Base-by-base conservation (phyloP, 495 filamentous ascomycete species). In the Daldinia concentrica region DNA sequence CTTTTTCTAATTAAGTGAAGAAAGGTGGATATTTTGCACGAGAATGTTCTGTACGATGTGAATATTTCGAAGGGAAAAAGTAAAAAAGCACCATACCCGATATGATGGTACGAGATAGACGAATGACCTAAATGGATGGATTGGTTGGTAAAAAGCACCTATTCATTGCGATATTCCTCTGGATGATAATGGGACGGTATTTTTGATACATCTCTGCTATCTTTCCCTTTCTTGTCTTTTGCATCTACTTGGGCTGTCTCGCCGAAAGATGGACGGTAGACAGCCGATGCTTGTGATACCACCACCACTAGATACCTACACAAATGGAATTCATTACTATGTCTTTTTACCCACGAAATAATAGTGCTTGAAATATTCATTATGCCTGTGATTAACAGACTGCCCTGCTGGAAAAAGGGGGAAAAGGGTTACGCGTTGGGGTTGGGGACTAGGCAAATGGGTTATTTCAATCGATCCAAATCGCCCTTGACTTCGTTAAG, bases 401-500 rank as follows among this genome's bases (percentile, higher is more conserved):
- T 9, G 14, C 30, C 24, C 34, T 36, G 34, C 9, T 41, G 15
- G 30, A 19, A 48, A 9, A 24, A 12, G 0, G 3, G 8, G 17
- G 8, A 17, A 2, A 3, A 41, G 1, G 1, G 17, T 9, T 4
- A 19, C 43, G 43, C 17, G 8, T 19, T 11, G 17, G 3, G 17
- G 7, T 48, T 19, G 6, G n/a, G 27, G 29, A 36, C 5, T 41
- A 17, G 24, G 8, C 71, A 67, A 76, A 34, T 50, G 14, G 22
- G 4, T 64, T 71, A 74, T 26, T 74, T 77, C 73, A 91, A 74
- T 43, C 86, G 79, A 68, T 86, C 81, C 66, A 91, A 81, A 75
- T 90, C 89, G 62, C 77, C 83, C 66, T 81, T 79, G 1, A 88
- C 85, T n/a, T 85, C 83, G 60, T 85, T 82, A 6, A 90, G 68